Base-by-base conservation (phyloP, 805 yeast species). In the Candida khao-thaluensis region DNA sequence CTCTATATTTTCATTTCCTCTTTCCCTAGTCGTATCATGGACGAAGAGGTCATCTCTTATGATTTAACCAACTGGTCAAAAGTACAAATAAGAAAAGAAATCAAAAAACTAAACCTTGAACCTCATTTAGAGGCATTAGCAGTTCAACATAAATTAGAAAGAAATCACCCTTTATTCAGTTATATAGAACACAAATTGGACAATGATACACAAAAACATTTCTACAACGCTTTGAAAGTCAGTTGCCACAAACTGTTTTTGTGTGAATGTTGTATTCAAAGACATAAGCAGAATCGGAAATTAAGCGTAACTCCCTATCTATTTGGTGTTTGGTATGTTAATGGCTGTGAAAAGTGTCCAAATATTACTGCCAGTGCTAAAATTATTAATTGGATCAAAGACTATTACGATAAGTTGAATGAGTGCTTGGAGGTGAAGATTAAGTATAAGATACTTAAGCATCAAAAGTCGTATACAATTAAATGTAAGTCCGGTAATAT, bases 71-170 rank as follows among this genome's bases (percentile, higher is more conserved):
- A 9, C 7, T 27, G 30, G 30, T 15, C 33, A 7, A 30, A 18
- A 30, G 12, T 5, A 30, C 23, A 30, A 17, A 12, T 30, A 7
- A 30, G 23, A 30, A 4, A 6, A 17, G 33, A 30, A 30, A 30
- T 30, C 4, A 30, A 16, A 16, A 7, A n/a, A 9, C 21, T 30
- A 5, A 18, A 18, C 5, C 16, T 30, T 5, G 11, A 5, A 30
- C 21, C 33, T 6, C 33, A 30, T 30, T n/a, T 30, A 30, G 33
- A 30, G 9, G 23, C 33, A 4, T 16, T 30, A 30, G 33, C 33
- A 7, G 12, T 5, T 10, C 23, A 30, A 17, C 16, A 8, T 11
- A 18, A 17, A 16, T 17, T 30, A n/a, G 23, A 18, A 17, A 17
- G 33, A 18, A 8, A 15, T 4, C 21, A 17, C 11, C 33, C 23